Percentiles rank a stretch among this genome's conserved stretches.
phyloP scores from a whole-genome alignment of 2,329 filamentous ascomycete species.

The Colletotrichum sp. region DNA sequence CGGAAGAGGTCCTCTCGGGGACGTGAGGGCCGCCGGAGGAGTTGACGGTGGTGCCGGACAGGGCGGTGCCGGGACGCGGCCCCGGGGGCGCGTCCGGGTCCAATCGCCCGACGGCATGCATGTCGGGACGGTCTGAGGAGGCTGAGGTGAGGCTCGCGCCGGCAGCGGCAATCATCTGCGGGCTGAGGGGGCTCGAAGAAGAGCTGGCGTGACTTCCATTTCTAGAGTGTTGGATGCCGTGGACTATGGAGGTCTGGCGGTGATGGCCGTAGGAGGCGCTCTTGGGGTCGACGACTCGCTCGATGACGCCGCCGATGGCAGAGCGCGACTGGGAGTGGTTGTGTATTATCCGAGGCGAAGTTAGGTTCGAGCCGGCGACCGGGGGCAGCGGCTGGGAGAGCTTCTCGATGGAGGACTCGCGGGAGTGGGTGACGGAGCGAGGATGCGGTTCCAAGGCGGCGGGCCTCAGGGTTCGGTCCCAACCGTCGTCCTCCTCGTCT shows the following conservation, averaged over 20 bases:
- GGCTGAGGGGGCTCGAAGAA: slow-evolving; percentile 83
- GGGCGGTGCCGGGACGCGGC: slow-evolving; percentile 50
- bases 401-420: slow-evolving; percentile 65
- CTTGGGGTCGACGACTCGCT: slow-evolving; percentile 63
- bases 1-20: slow-evolving; percentile 52
- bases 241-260: slow-evolving; percentile 94
- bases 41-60: slow-evolving; percentile 48
- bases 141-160: slow-evolving; percentile 52
- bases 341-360: slow-evolving; percentile 38
- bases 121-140: slow-evolving; percentile 55
- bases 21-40: slow-evolving; percentile 30
- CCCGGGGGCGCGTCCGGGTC: slow-evolving; percentile 47
- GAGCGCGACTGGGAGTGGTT: slow-evolving; percentile 47
- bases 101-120: slow-evolving; percentile 50
- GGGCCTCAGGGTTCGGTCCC: slow-evolving; percentile 59
- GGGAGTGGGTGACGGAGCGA: slow-evolving; percentile 55
- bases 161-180: slow-evolving; percentile 79
- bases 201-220: slow-evolving; percentile 87
- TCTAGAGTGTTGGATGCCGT: slow-evolving; percentile 91
- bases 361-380: slow-evolving; percentile 28
- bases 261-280: slow-evolving; percentile 78
- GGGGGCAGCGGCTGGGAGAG: slow-evolving; percentile 36
- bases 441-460: slow-evolving; percentile 41
- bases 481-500: slow-evolving; percentile 51
- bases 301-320: slow-evolving; percentile 47